phyloP scores from a whole-genome alignment of 2,329 filamentous ascomycete species.

The Fusarium poae region DNA sequence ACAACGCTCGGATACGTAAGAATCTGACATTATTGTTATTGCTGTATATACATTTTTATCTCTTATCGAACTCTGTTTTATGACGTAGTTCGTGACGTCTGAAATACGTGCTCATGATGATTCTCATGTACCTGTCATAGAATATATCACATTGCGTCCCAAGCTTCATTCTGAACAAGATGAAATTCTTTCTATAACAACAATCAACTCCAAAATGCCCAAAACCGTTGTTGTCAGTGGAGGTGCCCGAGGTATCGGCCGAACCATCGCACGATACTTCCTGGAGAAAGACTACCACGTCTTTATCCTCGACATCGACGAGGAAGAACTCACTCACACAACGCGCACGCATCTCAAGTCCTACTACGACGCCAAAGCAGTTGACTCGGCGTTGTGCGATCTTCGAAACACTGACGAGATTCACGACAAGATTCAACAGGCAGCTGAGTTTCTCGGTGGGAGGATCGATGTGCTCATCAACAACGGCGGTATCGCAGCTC shows the following conservation, averaged over 20 bases:
- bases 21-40: neutral
- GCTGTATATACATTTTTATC: accelerated
- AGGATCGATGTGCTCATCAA: slow-evolving; percentile 20
- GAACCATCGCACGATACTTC: slow-evolving; percentile 3
- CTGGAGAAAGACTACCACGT: slow-evolving; percentile 17
- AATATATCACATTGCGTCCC: neutral
- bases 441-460: slow-evolving; percentile 5
- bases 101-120: slow-evolving; percentile 14
- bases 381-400: neutral
- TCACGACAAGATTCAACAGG: slow-evolving; percentile 3
- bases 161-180: accelerated
- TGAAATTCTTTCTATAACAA: too few species aligned
- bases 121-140: neutral
- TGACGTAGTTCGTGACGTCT: slow-evolving; percentile 28
- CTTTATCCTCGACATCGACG: slow-evolving; percentile 22
- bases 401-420: slow-evolving; percentile 14
- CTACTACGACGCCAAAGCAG: slow-evolving; percentile 8
- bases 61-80: neutral
- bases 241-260: slow-evolving; percentile 18
- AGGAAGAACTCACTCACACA: slow-evolving; percentile 17
- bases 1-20: too few species aligned
- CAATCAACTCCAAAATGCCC: neutral
- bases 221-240: slow-evolving; percentile 18
- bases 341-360: slow-evolving; percentile 14
- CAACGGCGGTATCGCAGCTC: slow-evolving; percentile 21